Conservation (phyloP, 208 protist species). For the Crithidia mellificae region DNA sequence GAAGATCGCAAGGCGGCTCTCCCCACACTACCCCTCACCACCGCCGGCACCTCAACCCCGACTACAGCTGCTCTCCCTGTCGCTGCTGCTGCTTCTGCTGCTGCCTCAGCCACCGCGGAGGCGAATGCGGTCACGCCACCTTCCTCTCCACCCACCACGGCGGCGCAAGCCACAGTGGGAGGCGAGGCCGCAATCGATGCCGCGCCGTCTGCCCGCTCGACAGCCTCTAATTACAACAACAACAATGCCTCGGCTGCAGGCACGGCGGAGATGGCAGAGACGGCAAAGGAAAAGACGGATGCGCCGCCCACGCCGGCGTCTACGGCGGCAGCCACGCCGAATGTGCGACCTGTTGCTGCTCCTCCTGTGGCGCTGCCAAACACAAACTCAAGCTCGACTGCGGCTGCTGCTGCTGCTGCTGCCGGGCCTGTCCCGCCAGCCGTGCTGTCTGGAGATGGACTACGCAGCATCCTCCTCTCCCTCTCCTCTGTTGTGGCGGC, state of each 20-base stretch:
- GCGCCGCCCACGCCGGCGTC: slow-evolving; percentile 16
- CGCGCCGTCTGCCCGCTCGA: no score
- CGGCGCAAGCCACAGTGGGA: background rate
- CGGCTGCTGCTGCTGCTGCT: background rate
- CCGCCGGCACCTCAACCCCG: background rate
- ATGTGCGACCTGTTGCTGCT: background rate
- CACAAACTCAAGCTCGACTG: no score
- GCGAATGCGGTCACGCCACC: background rate
- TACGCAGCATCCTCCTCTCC: slow-evolving; percentile 15
- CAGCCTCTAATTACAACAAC: no score
- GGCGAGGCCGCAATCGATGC: no score
- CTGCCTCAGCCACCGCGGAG: background rate
- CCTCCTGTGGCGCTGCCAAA: no score
- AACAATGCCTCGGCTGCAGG: no score
- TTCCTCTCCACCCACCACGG: background rate
- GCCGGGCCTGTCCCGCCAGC: background rate
- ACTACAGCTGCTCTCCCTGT: background rate
- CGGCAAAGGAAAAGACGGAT: background rate
- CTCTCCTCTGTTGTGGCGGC: slow-evolving; percentile 10
- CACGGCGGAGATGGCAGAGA: background rate
- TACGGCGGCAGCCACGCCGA: background rate
- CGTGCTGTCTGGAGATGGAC: slow-evolving; percentile 19
- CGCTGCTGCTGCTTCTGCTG: background rate
- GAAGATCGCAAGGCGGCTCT: background rate
- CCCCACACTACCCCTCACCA: no score